Evolutionary conservation across 371 early-diverging fungal species (phyloP).

Genomic region (Mycotypha africana): DNA sequence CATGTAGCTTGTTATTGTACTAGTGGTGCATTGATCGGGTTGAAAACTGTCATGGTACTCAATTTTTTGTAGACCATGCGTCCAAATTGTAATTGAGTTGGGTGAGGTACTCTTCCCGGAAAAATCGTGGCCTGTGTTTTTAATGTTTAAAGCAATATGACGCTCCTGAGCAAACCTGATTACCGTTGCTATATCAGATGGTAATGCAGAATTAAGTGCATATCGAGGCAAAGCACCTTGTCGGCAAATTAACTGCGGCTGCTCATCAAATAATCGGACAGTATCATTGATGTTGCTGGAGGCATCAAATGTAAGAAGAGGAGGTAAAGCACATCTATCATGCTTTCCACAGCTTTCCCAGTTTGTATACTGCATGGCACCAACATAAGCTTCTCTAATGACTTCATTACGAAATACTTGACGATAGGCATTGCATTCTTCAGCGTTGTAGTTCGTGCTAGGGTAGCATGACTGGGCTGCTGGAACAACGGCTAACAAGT

Average conservation of each 20-base stretch:
- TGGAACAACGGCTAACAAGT: slow-evolving; percentile 1
- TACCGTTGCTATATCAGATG: slow-evolving; percentile 18
- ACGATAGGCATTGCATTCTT: not conserved
- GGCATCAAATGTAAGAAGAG: not conserved
- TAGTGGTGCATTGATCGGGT: slow-evolving; percentile 2
- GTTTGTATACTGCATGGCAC: slow-evolving; percentile 8
- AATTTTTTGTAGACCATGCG: slow-evolving; percentile 25
- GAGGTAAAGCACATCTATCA: not conserved
- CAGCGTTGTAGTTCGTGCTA: not conserved
- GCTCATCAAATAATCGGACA: not conserved
- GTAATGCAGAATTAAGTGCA: slow-evolving; percentile 2
- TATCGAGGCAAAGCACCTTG: slow-evolving; percentile 8
- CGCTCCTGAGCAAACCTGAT: slow-evolving; percentile 33
- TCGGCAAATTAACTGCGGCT: no score
- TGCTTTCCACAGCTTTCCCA: slow-evolving; percentile 7
- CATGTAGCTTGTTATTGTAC: no score
- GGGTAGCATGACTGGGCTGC: slow-evolving; percentile 1
- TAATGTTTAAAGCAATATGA: slow-evolving; percentile 37
- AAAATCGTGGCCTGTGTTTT: slow-evolving; percentile 47
- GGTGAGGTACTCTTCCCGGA: slow-evolving; percentile 34
- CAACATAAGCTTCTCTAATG: slow-evolving; percentile 3
- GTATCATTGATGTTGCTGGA: not conserved
- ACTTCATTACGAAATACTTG: not conserved
- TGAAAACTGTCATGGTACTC: slow-evolving; percentile 17
- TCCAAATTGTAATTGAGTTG: slow-evolving; percentile 37